Conservation (phyloP, 306 rosid genomes). For the Begonia loranthoides region DNA sequence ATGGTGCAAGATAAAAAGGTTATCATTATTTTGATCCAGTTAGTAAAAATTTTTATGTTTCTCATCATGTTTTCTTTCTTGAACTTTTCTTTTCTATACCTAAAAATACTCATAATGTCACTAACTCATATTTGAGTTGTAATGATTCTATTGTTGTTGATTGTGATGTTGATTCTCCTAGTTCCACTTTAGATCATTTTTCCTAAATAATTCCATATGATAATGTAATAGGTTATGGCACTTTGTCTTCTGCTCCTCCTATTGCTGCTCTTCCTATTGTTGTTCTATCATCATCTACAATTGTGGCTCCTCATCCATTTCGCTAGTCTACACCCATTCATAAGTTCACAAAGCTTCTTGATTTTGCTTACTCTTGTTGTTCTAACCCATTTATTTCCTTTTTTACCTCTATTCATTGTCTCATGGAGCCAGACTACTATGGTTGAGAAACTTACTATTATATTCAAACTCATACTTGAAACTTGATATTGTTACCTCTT, state of each 20-base stretch:
- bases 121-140: no score
- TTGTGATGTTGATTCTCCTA: no score
- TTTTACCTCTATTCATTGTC: not conserved
- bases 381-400: no score
- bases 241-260: not conserved
- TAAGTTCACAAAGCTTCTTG: no score
- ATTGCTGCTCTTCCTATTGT: not conserved
- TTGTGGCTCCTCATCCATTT: not conserved
- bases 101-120: no score
- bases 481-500: not conserved
- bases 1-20: not conserved
- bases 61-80: not conserved
- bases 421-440: not conserved
- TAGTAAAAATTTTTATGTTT: not conserved
- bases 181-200: no score
- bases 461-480: not conserved
- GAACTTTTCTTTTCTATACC: not conserved
- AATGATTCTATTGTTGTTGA: no score
- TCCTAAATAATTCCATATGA: no score
- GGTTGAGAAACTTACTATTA: not conserved
- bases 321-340: not conserved
- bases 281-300: not conserved
- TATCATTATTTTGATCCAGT: slow-evolving; percentile 1
- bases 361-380: no score
- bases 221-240: no score